phyloP scores from a whole-genome alignment of 768 basidiomycete species.

The Filobasidium wieringae region DNA sequence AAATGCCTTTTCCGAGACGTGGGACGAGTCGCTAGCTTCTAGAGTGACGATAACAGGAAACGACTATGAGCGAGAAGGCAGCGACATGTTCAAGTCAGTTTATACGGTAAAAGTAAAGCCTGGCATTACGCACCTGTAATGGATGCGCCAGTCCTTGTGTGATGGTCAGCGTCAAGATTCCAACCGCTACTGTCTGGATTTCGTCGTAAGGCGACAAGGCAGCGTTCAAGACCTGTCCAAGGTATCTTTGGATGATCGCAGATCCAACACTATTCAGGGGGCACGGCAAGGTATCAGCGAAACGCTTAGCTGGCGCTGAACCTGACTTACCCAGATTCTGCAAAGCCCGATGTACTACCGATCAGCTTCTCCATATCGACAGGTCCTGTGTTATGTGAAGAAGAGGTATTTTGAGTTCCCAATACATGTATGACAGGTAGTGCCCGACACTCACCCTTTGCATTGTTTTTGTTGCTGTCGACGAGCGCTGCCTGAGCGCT shows the following conservation, averaged over 20 bases:
- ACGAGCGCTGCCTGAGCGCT: too few species aligned
- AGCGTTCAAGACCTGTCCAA: slow-evolving; percentile 66
- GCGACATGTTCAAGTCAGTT: too few species aligned
- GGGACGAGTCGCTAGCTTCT: slow-evolving; percentile 62
- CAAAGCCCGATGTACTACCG: slow-evolving; percentile 88
- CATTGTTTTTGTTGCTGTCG: not conserved
- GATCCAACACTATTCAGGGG: slow-evolving; percentile 71
- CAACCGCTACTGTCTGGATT: slow-evolving; percentile 72
- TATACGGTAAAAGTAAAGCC: not conserved
- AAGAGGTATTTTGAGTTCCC: too few species aligned
- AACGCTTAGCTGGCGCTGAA: too few species aligned
- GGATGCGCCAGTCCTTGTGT: slow-evolving; percentile 94
- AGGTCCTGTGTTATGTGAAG: not conserved
- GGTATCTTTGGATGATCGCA: slow-evolving; percentile 84
- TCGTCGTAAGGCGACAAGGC: slow-evolving; percentile 58
- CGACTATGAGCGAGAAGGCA: too few species aligned
- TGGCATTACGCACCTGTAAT: slow-evolving; percentile 51
- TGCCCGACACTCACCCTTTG: too few species aligned
- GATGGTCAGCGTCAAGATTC: slow-evolving; percentile 82
- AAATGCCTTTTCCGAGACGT: slow-evolving; percentile 61
- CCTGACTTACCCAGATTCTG: slow-evolving; percentile 75
- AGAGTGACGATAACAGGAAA: slow-evolving; percentile 84
- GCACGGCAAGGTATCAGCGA: too few species aligned
- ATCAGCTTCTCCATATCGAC: slow-evolving; percentile 89
- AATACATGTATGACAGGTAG: too few species aligned